These are phyloP conservation scores for Eragrostis tef DNA, from an alignment of 202 grass and related monocot genomes.

Conservation along the genomic window DNA sequence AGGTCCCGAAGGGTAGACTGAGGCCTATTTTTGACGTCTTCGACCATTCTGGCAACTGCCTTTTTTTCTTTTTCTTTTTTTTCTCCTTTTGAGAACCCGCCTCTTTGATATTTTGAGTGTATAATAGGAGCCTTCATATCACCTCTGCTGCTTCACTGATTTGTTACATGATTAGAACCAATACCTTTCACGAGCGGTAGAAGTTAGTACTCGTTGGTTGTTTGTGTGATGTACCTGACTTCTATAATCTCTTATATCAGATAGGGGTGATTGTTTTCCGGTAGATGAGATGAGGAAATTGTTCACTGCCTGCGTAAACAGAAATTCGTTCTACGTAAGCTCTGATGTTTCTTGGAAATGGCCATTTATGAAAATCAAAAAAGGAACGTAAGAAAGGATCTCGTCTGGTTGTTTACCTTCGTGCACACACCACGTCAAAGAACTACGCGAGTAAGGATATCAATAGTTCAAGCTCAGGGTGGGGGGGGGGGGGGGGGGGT, in stretches of 20 bases:
- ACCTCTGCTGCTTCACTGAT: constrained; percentile 9
- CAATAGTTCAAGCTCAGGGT: no score
- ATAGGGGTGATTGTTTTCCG: constrained; percentile 28
- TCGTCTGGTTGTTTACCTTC: no score
- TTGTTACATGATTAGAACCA: constrained; percentile 40
- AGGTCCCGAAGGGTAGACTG: constrained; percentile 59
- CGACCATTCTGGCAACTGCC: background rate
- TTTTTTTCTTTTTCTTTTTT: constrained; percentile 9
- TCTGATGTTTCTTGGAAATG: no score
- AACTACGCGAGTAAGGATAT: no score
- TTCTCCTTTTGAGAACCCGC: background rate
- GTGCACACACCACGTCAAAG: no score
- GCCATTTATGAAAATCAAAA: no score
- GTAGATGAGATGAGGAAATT: constrained; percentile 13
- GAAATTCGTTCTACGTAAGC: background rate
- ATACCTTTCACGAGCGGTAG: constrained; percentile 42
- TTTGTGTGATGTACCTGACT: constrained; percentile 38
- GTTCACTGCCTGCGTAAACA: no score
- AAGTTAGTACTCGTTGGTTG: constrained; percentile 15
- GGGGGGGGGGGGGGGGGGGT: no score
- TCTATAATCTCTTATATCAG: constrained; percentile 19
- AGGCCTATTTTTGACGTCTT: constrained; percentile 34
- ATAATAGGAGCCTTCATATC: constrained; percentile 49
- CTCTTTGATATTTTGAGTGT: constrained; percentile 44
- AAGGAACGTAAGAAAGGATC: no score